Conservation (phyloP, 129 eudicot species). For the Flaveria trinervia region DNA sequence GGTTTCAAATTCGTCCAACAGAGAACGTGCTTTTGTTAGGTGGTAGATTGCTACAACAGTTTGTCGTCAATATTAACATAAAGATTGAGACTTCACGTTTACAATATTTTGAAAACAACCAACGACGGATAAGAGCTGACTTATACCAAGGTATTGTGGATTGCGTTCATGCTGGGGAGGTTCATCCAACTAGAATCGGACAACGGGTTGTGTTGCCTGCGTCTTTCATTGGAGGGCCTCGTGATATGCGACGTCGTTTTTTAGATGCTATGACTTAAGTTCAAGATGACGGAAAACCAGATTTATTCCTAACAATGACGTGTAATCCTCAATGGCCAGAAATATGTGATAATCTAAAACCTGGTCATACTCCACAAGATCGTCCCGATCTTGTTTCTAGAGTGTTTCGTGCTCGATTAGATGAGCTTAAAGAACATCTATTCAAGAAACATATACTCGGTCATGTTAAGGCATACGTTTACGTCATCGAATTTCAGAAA, state of each 20-base stretch:
- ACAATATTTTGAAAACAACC: too few species aligned
- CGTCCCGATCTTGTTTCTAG: too few species aligned
- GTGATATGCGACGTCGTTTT: neutral
- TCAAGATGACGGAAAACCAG: neutral
- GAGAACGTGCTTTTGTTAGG: too few species aligned
- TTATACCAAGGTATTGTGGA: neutral
- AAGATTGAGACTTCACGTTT: too few species aligned
- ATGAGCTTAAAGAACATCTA: too few species aligned
- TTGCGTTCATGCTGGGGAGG: neutral
- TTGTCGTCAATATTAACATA: too few species aligned
- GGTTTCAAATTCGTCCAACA: too few species aligned
- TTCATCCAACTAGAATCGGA: neutral
- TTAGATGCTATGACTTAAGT: neutral
- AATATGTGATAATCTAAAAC: neutral
- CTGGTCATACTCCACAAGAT: too few species aligned
- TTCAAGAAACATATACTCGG: too few species aligned
- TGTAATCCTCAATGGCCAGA: neutral
- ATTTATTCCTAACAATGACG: neutral
- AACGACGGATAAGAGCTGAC: too few species aligned
- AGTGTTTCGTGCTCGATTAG: too few species aligned
- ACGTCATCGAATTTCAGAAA: neutral
- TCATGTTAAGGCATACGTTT: neutral
- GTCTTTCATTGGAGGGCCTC: neutral
- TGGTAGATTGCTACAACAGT: too few species aligned
- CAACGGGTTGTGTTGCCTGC: neutral